Evolutionary conservation across 331 rosid species (phyloP).

Genomic region (Cydonia oblonga): DNA sequence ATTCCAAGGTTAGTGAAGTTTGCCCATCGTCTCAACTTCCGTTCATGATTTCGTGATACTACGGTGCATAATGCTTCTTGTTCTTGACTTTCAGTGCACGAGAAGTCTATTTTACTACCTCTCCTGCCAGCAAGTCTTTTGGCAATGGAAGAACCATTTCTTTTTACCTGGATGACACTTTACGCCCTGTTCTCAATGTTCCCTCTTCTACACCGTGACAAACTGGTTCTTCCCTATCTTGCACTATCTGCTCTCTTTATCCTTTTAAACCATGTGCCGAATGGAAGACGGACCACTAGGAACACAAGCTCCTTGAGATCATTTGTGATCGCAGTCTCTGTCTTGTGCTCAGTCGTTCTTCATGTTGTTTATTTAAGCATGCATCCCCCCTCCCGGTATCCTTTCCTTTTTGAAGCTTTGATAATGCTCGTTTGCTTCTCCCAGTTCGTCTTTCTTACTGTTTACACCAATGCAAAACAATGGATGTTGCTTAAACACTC

Average conservation of each 20-base stretch:
- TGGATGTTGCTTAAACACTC: slow-evolving; percentile 45
- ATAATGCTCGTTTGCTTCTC: slow-evolving; percentile 80
- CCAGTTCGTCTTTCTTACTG: slow-evolving; percentile 52
- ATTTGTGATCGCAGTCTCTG: slow-evolving; percentile 9
- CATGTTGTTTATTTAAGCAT: slow-evolving; percentile 57
- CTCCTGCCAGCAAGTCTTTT: slow-evolving; percentile 79
- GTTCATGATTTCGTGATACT: background rate
- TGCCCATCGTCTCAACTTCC: background rate
- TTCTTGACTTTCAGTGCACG: slow-evolving; percentile 59
- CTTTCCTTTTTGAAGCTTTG: slow-evolving; percentile 79
- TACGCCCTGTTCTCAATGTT: slow-evolving; percentile 73
- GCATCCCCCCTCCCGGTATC: slow-evolving; percentile 63
- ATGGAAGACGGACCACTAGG: slow-evolving; percentile 15
- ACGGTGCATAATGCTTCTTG: background rate
- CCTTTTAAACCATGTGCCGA: slow-evolving; percentile 34
- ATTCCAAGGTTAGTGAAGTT: slow-evolving; percentile 60
- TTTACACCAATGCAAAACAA: slow-evolving; percentile 58
- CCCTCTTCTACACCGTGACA: slow-evolving; percentile 69
- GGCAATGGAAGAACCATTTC: slow-evolving; percentile 69
- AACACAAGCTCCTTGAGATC: slow-evolving; percentile 12
- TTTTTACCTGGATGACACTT: slow-evolving; percentile 42
- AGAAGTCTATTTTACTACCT: slow-evolving; percentile 83
- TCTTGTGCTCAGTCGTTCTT: slow-evolving; percentile 37
- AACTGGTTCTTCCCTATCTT: slow-evolving; percentile 52
- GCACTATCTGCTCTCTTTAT: slow-evolving; percentile 43